A percentile compares a stretch with the other conserved stretches of the same genome.
These are phyloP conservation scores for Pyrenopolyporus hunteri DNA, from an alignment of 495 filamentous ascomycete species.

Conservation along the genomic window DNA sequence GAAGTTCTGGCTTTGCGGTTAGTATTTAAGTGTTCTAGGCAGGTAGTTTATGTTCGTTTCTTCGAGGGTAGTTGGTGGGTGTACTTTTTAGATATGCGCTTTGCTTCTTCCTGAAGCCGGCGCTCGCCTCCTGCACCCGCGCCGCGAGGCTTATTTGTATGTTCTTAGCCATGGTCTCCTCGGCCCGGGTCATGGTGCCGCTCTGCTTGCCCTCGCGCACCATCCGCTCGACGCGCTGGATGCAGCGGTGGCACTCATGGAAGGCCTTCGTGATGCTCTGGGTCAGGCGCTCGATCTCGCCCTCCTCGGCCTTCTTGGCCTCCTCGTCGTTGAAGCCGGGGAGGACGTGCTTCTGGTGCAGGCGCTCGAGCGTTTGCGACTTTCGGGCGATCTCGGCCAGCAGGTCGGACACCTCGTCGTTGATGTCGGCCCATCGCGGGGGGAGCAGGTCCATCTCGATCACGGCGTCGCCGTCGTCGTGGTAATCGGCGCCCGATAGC, in stretches of 20 bases:
- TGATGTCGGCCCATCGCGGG: conserved; percentile 93
- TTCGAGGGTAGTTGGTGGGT: neutral
- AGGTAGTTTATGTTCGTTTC: neutral
- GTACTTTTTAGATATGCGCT: conserved; percentile 93
- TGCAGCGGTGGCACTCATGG: conserved; percentile 85
- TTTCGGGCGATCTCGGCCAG: conserved; percentile 82
- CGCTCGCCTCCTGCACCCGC: conserved; percentile 90
- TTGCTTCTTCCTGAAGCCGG: conserved; percentile 93
- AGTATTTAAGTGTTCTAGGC: no score
- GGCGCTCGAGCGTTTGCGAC: conserved; percentile 80
- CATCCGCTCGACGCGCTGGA: conserved; percentile 85
- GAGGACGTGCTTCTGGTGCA: conserved; percentile 96
- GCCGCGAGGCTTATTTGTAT: conserved; percentile 89
- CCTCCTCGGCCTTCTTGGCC: conserved; percentile 79
- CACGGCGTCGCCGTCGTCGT: conserved; percentile 87
- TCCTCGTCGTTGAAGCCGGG: conserved; percentile 97
- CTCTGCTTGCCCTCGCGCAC: conserved; percentile 71
- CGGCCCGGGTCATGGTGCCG: conserved; percentile 75
- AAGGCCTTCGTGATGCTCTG: conserved; percentile 88
- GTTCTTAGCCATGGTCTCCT: conserved; percentile 95
- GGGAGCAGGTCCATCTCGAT: conserved; percentile 99
- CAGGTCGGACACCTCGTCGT: conserved; percentile 87
- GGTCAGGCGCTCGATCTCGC: conserved; percentile 87
- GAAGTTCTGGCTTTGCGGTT: conserved; percentile 68
- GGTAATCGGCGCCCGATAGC: conserved; percentile 79